Percentiles rank a stretch among this genome's conserved stretches.
These are phyloP conservation scores for Trichoderma gracile DNA, from an alignment of 2,329 filamentous ascomycete species.

Conservation along the genomic window DNA sequence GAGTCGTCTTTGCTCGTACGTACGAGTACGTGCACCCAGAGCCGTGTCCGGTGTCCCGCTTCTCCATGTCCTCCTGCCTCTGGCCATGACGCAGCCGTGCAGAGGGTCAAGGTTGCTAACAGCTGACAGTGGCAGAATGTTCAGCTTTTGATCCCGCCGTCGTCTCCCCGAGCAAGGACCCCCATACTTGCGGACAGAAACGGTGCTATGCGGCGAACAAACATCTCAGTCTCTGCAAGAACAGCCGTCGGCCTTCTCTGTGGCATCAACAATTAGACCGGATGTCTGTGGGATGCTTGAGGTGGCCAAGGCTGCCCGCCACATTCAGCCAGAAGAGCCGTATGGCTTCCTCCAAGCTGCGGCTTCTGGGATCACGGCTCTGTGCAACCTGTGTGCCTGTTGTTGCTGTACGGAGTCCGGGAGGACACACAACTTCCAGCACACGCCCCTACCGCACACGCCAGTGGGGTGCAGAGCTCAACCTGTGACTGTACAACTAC, in stretches of 20 bases:
- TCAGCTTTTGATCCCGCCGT: neutral
- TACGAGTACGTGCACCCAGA: neutral
- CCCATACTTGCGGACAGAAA: neutral
- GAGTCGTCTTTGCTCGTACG: neutral
- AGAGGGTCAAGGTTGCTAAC: neutral
- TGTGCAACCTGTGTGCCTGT: neutral
- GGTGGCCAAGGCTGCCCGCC: constrained; percentile 4
- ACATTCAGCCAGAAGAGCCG: neutral
- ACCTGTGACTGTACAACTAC: neutral
- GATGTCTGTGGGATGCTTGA: neutral
- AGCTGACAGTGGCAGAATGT: no score
- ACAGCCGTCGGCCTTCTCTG: neutral
- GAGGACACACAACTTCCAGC: neutral
- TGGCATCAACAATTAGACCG: neutral
- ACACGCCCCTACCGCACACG: constrained; percentile 13
- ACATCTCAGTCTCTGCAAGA: neutral
- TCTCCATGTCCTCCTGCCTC: constrained; percentile 1
- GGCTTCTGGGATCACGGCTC: neutral
- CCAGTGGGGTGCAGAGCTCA: constrained; percentile 14
- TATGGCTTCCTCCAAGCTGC: constrained; percentile 1
- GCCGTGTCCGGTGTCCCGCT: neutral
- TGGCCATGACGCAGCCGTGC: neutral
- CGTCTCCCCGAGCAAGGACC: neutral
- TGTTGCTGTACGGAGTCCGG: neutral
- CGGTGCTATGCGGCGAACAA: no score